phyloP scores from a whole-genome alignment of 345 rosid genomes.

The Populus simonii region DNA sequence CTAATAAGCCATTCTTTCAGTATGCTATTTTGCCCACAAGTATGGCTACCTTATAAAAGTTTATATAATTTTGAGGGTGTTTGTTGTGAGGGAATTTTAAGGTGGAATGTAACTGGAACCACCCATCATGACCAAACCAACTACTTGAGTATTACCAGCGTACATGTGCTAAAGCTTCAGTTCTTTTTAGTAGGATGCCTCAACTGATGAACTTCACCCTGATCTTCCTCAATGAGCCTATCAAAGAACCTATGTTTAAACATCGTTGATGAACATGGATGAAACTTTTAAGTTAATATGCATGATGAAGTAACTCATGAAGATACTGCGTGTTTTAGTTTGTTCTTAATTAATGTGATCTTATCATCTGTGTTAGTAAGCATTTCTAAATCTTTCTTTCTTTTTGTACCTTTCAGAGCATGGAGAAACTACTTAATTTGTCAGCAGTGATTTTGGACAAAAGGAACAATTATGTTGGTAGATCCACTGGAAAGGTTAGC shows the following conservation, averaged over 20 bases:
- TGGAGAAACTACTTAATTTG: constrained; percentile 40
- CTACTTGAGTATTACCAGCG: background rate
- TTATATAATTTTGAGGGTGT: background rate
- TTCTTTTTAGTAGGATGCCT: background rate
- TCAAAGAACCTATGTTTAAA: constrained; percentile 1
- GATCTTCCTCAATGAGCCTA: background rate
- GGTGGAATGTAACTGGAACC: background rate
- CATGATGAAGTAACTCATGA: background rate
- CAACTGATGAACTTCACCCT: background rate
- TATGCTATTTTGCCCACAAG: background rate
- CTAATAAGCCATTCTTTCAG: background rate
- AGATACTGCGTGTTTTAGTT: background rate
- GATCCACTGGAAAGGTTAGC: constrained; percentile 39
- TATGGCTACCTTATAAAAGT: background rate
- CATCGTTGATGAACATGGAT: background rate
- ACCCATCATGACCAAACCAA: background rate
- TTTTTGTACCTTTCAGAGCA: constrained; percentile 37
- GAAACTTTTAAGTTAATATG: background rate
- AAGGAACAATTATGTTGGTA: constrained; percentile 14
- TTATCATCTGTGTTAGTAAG: background rate
- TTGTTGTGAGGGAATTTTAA: background rate
- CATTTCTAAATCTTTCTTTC: background rate
- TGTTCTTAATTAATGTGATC: background rate
- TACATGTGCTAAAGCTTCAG: background rate
- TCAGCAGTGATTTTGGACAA: constrained; percentile 20